Base-by-base conservation (phyloP, 2,329 filamentous ascomycete species). In the Nothomitra cinnamomea region DNA sequence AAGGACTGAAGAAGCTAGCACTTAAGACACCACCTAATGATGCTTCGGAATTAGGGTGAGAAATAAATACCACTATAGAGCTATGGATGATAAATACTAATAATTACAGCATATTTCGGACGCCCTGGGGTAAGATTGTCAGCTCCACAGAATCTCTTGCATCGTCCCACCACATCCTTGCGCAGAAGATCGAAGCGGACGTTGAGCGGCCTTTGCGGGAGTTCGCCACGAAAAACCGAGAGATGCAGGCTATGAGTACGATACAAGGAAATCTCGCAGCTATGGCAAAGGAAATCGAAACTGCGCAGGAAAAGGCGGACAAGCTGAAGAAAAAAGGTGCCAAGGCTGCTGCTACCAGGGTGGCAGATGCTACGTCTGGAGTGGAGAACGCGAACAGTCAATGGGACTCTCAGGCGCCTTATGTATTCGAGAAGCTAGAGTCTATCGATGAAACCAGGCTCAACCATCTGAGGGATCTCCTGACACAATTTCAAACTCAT, bases 341-440 rank as follows among this genome's bases (percentile, higher is more conserved):
- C 53, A 87, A 83, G 67, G 80, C 83, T 42, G 88, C 80, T 61
- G 76, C 82, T 1, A 79, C 80, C 55, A 94, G 92, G 67, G 78
- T 92, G 40, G 85, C 88, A 43, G 76, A 76, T 57, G 88, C 87
- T 12, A 75, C 79, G 10, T 72, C 79, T 17, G 82, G 81, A 58
- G 78, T 94, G 43, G 85, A 94, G 58, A 80, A 80, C 56, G 83
- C 87, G n/a, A 79, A 75, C 45, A 77, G 83, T 59, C 85, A 94
- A 64, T 98, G 92, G 92, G 83, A 95, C 54, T 88, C 87, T 0
- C 88, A 95, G 66, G 87, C 92, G 13, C 92, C 92, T 1, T 96
- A 87, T 67, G 84, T 95, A 56, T 95, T 94, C 63, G 92, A 98
- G 68, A 85, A 83, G 56, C 77, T 98, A 24, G 92, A 98, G 66